Evolutionary conservation across 2,329 filamentous ascomycete genomes (phyloP).

Genomic region (Westerdykella aurantiaca): DNA sequence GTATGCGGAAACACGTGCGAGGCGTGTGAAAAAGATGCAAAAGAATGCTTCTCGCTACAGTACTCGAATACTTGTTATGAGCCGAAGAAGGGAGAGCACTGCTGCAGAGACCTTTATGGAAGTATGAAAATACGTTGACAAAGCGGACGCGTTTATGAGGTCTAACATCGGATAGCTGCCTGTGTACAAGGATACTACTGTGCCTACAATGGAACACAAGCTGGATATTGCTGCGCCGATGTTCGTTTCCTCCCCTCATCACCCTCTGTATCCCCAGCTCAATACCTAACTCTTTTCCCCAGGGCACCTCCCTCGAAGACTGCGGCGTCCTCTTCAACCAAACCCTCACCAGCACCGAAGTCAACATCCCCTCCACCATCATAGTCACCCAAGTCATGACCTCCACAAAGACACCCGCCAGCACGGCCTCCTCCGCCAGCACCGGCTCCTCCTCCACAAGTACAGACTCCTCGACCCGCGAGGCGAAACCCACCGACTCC

Average conservation of each 20-base stretch:
- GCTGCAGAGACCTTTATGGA: constrained; percentile 9
- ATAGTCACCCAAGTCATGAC: constrained; percentile 3
- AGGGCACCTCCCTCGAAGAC: constrained; percentile 7
- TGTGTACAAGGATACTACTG: constrained; percentile 10
- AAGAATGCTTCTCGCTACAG: constrained; percentile 3
- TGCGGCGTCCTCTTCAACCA: constrained; percentile 7
- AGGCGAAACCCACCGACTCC: no score
- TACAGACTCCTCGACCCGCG: neutral
- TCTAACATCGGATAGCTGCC: constrained; percentile 5
- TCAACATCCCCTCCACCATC: neutral
- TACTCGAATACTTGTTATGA: constrained; percentile 10
- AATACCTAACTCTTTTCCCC: neutral
- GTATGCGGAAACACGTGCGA: constrained; percentile 6
- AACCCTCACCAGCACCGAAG: neutral
- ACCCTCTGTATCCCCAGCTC: neutral
- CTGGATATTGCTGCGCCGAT: constrained; percentile 8
- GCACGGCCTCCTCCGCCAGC: neutral
- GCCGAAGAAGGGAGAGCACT: constrained; percentile 8
- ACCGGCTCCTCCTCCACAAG: neutral
- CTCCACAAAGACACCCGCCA: neutral
- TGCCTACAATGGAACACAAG: constrained; percentile 7
- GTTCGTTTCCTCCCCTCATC: constrained; percentile 1
- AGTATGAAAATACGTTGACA: constrained; percentile 2
- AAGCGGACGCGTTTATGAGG: neutral
- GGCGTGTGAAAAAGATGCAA: constrained; percentile 5